These are phyloP conservation scores for Phytophthora parvispora DNA, from an alignment of 352 stramenopile genomes.

Conservation along the genomic window DNA sequence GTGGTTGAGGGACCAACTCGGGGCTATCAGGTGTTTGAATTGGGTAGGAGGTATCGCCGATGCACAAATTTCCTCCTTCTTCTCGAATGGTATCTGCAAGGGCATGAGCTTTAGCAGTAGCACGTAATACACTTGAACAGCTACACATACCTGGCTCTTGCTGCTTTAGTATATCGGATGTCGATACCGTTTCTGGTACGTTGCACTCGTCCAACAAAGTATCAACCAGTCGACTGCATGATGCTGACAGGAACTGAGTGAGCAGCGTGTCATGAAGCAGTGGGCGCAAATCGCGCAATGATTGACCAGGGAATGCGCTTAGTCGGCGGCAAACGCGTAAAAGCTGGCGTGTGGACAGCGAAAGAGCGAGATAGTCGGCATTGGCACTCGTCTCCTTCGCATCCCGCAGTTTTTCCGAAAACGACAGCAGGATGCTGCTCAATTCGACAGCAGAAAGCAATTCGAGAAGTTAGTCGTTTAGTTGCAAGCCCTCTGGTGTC, in stretches of 20 bases:
- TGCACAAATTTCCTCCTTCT: conserved; percentile 54
- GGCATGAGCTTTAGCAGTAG: background rate
- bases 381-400: conserved; percentile 54
- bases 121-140: background rate
- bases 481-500: background rate
- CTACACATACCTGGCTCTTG: conserved; percentile 3
- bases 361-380: conserved; percentile 60
- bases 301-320: conserved; percentile 74
- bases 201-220: conserved; percentile 60
- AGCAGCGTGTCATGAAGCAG: conserved; percentile 84
- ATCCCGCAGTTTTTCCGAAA: conserved; percentile 60
- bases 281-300: conserved; percentile 65
- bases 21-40: conserved; percentile 59
- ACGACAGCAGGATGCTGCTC: conserved; percentile 59
- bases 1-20: conserved; percentile 89
- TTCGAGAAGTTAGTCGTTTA: background rate
- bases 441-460: background rate
- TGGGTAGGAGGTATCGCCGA: conserved; percentile 71
- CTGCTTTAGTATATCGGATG: background rate
- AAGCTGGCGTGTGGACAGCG: conserved; percentile 74
- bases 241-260: conserved; percentile 76
- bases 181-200: conserved; percentile 23
- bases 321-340: conserved; percentile 73
- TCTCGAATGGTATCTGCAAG: conserved; percentile 50
- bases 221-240: conserved; percentile 61